Base-by-base conservation (phyloP, 306 rosid genomes). In the Cicer chorassanicum region DNA sequence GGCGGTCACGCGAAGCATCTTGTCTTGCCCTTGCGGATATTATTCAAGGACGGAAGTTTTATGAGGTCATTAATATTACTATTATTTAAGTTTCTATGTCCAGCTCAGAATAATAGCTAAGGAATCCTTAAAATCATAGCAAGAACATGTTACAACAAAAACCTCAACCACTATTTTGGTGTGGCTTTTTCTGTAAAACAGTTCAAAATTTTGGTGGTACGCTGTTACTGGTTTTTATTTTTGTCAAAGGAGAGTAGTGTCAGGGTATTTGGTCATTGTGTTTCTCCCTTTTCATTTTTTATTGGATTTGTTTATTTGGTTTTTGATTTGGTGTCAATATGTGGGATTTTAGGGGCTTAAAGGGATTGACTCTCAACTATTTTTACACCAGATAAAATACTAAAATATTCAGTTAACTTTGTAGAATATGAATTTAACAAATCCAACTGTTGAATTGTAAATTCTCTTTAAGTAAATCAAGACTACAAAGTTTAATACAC, bases 1-100 rank as follows among this genome's bases (percentile, higher is more conserved):
- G 98, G 98, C 90, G 95, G 78, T 91, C 97, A 16, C 98, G 97
- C 40, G 95, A 94, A 82, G 89, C 98, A 60, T 91, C 98, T 1
- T 91, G 96, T 81, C 90, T 89, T 78, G 97, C 96, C 77, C 92
- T 94, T 75, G 90, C 93, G 16, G 98, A 94, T 88, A 87, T 94
- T 65, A 82, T 91, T 78, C 96, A 90, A 85, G 98, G 98, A 74
- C 88, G 93, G 53, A 91, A 80, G 81, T 91, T 94, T 78, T 73
- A 81, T 78, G 97, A 91, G 96, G 98, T 94, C 45, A 63, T 79
- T 67, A 9, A 65, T 55, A 72, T 73, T 65, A 41, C 55, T 70
- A 42, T 51, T 77, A 51, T 24, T 70, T 40, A 38, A 68, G 50
- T 74, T 55, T 18, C 44, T 48, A 68, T 44, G 45, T 40, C 42